These are phyloP conservation scores for Trametes meyenii DNA, from an alignment of 768 basidiomycete genomes.

Conservation along the genomic window DNA sequence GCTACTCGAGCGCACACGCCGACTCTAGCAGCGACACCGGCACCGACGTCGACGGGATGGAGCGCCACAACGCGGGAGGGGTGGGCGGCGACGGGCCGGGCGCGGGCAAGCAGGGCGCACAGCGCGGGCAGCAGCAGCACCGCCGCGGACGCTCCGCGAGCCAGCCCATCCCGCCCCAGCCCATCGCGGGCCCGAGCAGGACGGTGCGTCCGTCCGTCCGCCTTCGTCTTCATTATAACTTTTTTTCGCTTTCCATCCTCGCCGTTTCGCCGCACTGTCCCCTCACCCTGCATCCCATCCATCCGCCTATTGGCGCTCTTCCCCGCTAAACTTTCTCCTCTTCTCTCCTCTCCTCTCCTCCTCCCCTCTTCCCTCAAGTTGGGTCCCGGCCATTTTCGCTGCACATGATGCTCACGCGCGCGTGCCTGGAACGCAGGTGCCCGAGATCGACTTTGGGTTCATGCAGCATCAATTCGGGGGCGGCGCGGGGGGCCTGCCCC, in stretches of 20 bases:
- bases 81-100: slow-evolving; percentile 2
- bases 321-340: no score
- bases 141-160: slow-evolving; percentile 26
- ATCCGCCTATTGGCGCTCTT: not conserved
- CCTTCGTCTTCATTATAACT: no score
- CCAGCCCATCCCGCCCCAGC: slow-evolving; percentile 22
- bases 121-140: slow-evolving; percentile 7
- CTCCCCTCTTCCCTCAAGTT: not conserved
- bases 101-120: slow-evolving; percentile 7
- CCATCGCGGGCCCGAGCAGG: slow-evolving; percentile 24
- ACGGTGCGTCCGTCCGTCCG: slow-evolving; percentile 9
- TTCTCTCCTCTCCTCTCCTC: not conserved
- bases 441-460: slow-evolving; percentile 23
- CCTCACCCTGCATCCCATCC: not conserved
- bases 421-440: slow-evolving; percentile 5
- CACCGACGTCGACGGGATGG: slow-evolving; percentile 1
- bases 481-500: slow-evolving; percentile 10
- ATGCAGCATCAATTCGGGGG: slow-evolving; percentile 15
- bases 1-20: not conserved
- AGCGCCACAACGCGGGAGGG: slow-evolving; percentile 4
- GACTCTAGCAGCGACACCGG: not conserved
- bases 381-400: no score
- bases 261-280: not conserved
- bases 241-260: not conserved
- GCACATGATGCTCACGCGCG: slow-evolving; percentile 1